Percentiles rank a stretch among this genome's conserved stretches.
phyloP scores from a whole-genome alignment of 148 eudicot species.

The Agrostemma githago region DNA sequence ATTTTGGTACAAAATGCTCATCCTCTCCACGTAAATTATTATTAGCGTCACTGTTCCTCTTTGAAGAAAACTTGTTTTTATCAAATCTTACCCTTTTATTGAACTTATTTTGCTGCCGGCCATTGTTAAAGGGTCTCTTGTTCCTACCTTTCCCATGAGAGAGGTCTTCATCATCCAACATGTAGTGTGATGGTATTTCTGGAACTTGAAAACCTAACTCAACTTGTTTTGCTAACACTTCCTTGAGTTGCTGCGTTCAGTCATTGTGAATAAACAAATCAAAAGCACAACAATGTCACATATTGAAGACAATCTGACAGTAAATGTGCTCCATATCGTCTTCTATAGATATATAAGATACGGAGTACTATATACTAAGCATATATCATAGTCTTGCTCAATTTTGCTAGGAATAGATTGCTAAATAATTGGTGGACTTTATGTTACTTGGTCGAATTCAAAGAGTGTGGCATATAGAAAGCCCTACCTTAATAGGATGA shows the following conservation, averaged over 20 bases:
- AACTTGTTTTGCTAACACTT: slow-evolving; percentile 77
- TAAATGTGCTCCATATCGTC: background rate
- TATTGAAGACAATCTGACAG: background rate
- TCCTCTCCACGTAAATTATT: slow-evolving; percentile 19
- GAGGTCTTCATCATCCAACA: slow-evolving; percentile 51
- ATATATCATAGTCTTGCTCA: background rate
- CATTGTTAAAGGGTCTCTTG: slow-evolving; percentile 31
- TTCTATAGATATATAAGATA: background rate
- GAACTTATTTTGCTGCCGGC: slow-evolving; percentile 48
- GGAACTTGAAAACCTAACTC: slow-evolving; percentile 94
- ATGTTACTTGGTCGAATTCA: background rate
- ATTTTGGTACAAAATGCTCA: slow-evolving; percentile 31
- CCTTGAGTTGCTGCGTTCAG: slow-evolving; percentile 77
- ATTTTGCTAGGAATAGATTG: background rate
- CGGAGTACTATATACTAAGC: background rate
- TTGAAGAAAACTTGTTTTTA: slow-evolving; percentile 29
- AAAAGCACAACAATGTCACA: background rate
- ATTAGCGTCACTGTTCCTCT: slow-evolving; percentile 25
- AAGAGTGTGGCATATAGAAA: background rate
- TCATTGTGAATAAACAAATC: slow-evolving; percentile 2
- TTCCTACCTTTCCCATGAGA: slow-evolving; percentile 29
- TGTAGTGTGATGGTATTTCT: slow-evolving; percentile 73
- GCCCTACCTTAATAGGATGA: background rate
- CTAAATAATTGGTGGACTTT: background rate
- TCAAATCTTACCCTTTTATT: slow-evolving; percentile 50